Evolutionary conservation across 2,329 filamentous ascomycete species (phyloP).

Genomic region (Hymenoscyphus fructigenus): DNA sequence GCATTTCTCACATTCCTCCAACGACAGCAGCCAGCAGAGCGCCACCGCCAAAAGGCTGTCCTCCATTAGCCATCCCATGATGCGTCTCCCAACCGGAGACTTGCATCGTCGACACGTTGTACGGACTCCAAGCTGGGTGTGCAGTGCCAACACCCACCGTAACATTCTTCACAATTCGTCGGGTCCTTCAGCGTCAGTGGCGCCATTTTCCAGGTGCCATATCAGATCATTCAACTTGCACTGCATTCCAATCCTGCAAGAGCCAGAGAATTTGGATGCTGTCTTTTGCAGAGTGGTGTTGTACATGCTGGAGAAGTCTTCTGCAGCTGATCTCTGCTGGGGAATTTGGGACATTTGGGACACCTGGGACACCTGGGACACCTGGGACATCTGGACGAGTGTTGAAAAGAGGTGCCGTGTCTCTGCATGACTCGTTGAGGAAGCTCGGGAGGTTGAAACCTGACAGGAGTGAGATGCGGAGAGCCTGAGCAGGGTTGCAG

Average conservation of each 20-base stretch:
- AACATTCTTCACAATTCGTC: background rate
- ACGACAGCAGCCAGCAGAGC: background rate
- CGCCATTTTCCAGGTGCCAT: background rate
- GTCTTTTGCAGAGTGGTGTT: background rate
- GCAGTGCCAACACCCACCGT: background rate
- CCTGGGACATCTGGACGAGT: no score
- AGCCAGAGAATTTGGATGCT: background rate
- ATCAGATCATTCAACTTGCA: background rate
- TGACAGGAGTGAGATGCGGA: background rate
- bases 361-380: no score
- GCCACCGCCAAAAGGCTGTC: background rate
- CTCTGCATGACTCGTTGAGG: background rate
- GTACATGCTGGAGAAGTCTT: background rate
- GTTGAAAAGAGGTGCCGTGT: background rate
- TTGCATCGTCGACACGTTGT: conserved; percentile 4
- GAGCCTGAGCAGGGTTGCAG: background rate
- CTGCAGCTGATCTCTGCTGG: background rate
- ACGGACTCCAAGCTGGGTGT: background rate
- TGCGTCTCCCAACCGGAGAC: conserved; percentile 1
- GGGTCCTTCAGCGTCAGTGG: conserved; percentile 1
- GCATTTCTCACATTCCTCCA: background rate
- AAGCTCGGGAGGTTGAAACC: background rate
- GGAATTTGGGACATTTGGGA: no score
- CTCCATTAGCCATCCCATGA: background rate
- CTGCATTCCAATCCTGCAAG: background rate